Conservation (phyloP, 345 rosid species). For the Populus simonii region DNA sequence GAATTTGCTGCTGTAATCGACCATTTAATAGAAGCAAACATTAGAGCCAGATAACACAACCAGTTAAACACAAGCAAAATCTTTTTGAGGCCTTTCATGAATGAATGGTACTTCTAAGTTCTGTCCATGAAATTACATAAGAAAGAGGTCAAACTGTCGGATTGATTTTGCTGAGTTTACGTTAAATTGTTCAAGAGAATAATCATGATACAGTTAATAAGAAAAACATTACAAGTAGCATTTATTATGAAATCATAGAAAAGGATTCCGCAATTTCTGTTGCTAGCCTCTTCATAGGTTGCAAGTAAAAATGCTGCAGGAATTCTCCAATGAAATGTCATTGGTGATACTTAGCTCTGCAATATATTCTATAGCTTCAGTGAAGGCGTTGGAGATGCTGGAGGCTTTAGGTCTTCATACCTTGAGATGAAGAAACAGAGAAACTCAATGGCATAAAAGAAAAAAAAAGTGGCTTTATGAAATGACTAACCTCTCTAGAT, state of each 20-base stretch:
- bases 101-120: background rate
- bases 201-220: background rate
- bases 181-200: background rate
- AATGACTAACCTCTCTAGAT: background rate
- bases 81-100: background rate
- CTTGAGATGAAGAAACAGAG: slow-evolving; percentile 8
- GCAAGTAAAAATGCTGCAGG: background rate
- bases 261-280: slow-evolving; percentile 4
- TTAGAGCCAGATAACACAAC: background rate
- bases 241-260: background rate
- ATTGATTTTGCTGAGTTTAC: background rate
- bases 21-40: background rate
- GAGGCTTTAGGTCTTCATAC: slow-evolving; percentile 34
- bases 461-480: background rate
- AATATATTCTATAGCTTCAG: background rate
- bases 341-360: background rate
- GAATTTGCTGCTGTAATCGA: background rate
- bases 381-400: slow-evolving; percentile 22
- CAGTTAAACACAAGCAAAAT: background rate
- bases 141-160: background rate
- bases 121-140: background rate
- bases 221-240: background rate
- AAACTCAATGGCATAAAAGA: background rate
- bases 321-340: background rate
- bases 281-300: slow-evolving; percentile 13